Evolutionary conservation across 306 rosid genomes (phyloP).

Genomic region (Prunus mira): DNA sequence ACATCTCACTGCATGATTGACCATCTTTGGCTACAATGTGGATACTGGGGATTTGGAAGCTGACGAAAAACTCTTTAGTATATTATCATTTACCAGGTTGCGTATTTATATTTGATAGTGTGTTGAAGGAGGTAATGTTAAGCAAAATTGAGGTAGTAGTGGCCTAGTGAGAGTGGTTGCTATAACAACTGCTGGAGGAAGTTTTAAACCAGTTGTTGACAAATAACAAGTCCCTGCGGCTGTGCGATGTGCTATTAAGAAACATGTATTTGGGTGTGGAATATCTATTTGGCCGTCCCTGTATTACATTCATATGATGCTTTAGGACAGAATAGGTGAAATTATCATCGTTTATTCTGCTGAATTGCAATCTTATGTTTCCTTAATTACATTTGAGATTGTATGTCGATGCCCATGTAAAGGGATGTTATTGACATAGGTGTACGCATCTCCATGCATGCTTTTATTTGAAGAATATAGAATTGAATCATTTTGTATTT

Average conservation of each 20-base stretch:
- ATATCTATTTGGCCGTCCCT: neutral
- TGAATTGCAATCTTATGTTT: neutral
- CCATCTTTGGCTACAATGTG: neutral
- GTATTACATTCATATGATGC: neutral
- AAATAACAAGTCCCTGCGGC: neutral
- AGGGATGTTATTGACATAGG: neutral
- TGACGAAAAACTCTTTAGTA: neutral
- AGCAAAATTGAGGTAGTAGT: neutral
- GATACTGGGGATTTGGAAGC: neutral
- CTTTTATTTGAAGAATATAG: neutral
- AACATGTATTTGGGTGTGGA: conserved; percentile 2
- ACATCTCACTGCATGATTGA: neutral
- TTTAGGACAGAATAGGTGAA: neutral
- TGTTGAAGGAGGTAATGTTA: conserved; percentile 4
- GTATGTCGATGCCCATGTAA: neutral
- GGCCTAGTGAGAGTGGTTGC: neutral
- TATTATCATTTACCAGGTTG: neutral
- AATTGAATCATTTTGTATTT: neutral
- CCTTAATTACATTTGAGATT: neutral
- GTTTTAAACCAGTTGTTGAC: conserved; percentile 1
- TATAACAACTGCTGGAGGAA: neutral
- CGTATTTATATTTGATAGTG: neutral
- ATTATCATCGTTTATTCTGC: neutral
- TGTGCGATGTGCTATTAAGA: neutral
- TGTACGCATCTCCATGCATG: neutral